phyloP scores from a whole-genome alignment of 352 stramenopile species.

The Plasmopara halstedii region DNA sequence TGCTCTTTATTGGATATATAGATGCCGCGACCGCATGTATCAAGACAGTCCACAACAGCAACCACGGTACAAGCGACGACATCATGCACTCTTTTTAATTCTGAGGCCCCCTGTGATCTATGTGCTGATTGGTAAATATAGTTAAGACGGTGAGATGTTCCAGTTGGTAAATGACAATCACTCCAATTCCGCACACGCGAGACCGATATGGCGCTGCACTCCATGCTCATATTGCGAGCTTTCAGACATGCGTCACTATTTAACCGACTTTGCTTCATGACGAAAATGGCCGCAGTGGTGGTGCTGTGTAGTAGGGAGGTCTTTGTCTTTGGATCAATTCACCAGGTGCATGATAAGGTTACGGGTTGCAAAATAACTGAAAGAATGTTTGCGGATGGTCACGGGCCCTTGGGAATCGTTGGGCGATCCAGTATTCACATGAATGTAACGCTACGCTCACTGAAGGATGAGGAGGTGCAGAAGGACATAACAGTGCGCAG shows the following conservation, averaged over 20 bases:
- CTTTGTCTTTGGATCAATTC: constrained; percentile 44
- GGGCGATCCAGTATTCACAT: constrained; percentile 44
- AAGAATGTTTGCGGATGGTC: constrained; percentile 70
- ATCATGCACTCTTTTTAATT: constrained; percentile 6
- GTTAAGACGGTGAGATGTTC: constrained; percentile 28
- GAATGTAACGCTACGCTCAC: constrained; percentile 36
- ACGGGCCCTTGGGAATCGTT: constrained; percentile 38
- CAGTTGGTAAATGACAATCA: constrained; percentile 35
- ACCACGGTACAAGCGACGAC: constrained; percentile 8
- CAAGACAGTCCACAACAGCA: constrained; percentile 10
- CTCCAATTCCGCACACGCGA: constrained; percentile 7
- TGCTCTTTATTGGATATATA: constrained; percentile 65
- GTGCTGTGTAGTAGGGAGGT: constrained; percentile 18
- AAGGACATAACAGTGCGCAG: constrained; percentile 62
- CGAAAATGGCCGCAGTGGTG: constrained; percentile 24
- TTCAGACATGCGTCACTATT: background rate
- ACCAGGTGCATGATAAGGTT: constrained; percentile 43
- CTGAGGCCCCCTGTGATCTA: background rate
- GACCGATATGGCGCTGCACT: constrained; percentile 5
- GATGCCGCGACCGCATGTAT: constrained; percentile 26
- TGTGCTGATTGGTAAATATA: constrained; percentile 2
- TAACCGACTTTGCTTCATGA: background rate
- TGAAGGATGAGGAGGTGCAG: constrained; percentile 46
- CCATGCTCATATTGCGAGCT: background rate
- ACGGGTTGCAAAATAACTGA: constrained; percentile 64